These are phyloP conservation scores for Cardamine occulta DNA, from an alignment of 345 rosid species.

Conservation along the genomic window DNA sequence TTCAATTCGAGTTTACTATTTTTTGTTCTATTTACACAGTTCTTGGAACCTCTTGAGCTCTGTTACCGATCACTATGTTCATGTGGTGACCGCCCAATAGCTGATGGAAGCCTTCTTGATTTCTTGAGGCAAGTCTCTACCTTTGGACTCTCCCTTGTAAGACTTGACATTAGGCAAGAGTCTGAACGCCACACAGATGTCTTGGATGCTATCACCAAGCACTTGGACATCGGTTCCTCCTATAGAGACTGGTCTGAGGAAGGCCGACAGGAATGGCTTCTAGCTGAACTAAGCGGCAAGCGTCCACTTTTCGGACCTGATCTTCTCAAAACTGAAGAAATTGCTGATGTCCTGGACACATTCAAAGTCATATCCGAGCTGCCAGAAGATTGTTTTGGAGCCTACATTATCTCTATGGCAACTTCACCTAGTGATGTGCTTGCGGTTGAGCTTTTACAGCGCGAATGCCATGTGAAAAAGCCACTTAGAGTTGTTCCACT, in stretches of 20 bases:
- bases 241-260: conserved; percentile 94
- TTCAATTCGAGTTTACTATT: neutral
- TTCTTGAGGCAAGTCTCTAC: conserved; percentile 97
- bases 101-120: conserved; percentile 99
- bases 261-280: conserved; percentile 83
- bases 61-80: conserved; percentile 90
- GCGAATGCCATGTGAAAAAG: conserved; percentile 85
- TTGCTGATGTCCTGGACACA: conserved; percentile 86
- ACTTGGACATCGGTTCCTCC: conserved; percentile 86
- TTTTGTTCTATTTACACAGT: conserved; percentile 47
- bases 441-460: conserved; percentile 94
- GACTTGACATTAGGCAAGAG: conserved; percentile 96
- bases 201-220: conserved; percentile 87
- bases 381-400: conserved; percentile 89
- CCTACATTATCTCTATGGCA: conserved; percentile 99
- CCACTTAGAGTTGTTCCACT: conserved; percentile 98
- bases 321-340: conserved; percentile 93
- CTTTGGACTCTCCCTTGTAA: conserved; percentile 92
- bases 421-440: conserved; percentile 95
- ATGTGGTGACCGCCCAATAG: conserved; percentile 91
- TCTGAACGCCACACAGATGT: conserved; percentile 97
- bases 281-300: conserved; percentile 84
- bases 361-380: conserved; percentile 84
- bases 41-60: conserved; percentile 97
- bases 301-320: conserved; percentile 95